Conservation (phyloP, 768 basidiomycete genomes). For the Clitopilus hobsonii region DNA sequence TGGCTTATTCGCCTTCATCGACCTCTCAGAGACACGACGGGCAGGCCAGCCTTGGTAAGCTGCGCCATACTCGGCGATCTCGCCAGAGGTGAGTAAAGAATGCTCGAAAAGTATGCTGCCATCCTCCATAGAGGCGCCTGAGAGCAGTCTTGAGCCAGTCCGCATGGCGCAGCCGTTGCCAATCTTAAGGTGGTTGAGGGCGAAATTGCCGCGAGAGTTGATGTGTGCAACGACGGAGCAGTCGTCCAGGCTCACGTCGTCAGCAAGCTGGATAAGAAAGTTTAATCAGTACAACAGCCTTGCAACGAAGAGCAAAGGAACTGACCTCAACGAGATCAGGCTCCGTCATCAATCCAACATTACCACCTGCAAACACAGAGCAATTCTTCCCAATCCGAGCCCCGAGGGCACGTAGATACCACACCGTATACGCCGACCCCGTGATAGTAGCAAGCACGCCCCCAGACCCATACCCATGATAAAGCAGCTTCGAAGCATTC, state of each 20-base stretch:
- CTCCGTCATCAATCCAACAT: constrained; percentile 37
- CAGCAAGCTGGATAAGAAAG: constrained; percentile 26
- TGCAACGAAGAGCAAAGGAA: neutral
- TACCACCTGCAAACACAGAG: constrained; percentile 35
- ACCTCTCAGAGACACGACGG: neutral
- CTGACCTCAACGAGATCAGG: constrained; percentile 39
- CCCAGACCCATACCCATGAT: constrained; percentile 36
- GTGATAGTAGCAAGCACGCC: constrained; percentile 34
- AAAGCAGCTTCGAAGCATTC: constrained; percentile 28
- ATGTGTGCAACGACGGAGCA: constrained; percentile 45
- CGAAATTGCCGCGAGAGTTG: constrained; percentile 41
- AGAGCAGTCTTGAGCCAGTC: constrained; percentile 40
- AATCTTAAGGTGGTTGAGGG: constrained; percentile 36
- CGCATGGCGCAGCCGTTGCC: constrained; percentile 39
- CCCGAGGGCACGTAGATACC: constrained; percentile 39
- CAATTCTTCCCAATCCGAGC: constrained; percentile 40
- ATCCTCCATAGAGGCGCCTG: constrained; percentile 47
- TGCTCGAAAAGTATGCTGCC: constrained; percentile 45
- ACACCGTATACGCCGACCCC: constrained; percentile 38
- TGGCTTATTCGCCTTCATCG: neutral
- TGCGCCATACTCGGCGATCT: constrained; percentile 34
- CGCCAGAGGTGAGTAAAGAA: constrained; percentile 41
- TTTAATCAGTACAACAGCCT: neutral
- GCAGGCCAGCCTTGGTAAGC: constrained; percentile 44
- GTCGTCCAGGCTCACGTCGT: constrained; percentile 39